Evolutionary conservation across 371 early-diverging fungal species (phyloP).

Genomic region (Apophysomyces elegans): DNA sequence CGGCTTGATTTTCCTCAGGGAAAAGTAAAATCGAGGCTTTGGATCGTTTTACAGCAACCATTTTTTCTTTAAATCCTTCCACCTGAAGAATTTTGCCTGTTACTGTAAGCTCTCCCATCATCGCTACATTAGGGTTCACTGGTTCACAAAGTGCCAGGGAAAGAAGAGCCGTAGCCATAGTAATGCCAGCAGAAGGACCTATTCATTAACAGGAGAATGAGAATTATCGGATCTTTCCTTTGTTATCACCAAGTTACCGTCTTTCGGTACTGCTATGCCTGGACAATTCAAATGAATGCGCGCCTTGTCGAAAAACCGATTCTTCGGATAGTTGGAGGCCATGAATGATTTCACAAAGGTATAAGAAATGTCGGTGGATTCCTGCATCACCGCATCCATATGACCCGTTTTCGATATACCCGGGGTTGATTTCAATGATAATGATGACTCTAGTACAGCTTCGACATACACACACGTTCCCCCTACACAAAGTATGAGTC

Average conservation of each 20-base stretch:
- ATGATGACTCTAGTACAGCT: conserved; percentile 80
- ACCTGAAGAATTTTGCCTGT: conserved; percentile 95
- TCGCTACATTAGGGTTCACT: conserved; percentile 80
- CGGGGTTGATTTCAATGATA: conserved; percentile 64
- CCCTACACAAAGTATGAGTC: conserved; percentile 41
- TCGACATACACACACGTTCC: conserved; percentile 93
- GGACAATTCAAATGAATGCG: conserved; percentile 93
- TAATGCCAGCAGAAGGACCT: conserved; percentile 93
- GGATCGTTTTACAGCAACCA: conserved; percentile 93
- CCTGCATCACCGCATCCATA: conserved; percentile 97
- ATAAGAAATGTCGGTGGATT: conserved; percentile 90
- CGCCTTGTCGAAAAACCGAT: conserved; percentile 86
- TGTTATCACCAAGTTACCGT: conserved; percentile 56
- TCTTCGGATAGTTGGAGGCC: conserved; percentile 74
- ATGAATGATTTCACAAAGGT: conserved; percentile 84
- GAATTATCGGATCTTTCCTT: no score
- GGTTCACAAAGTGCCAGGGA: conserved; percentile 83
- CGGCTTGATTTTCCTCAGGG: conserved; percentile 84
- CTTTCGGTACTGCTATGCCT: conserved; percentile 96
- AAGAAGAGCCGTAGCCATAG: conserved; percentile 90
- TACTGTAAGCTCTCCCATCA: conserved; percentile 96
- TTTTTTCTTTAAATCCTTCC: conserved; percentile 95
- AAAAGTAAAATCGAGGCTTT: conserved; percentile 85
- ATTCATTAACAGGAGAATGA: neutral
- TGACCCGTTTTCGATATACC: conserved; percentile 84